phyloP scores from a whole-genome alignment of 225 moss, liverwort and hornwort species.

The Climacium dendroides region DNA sequence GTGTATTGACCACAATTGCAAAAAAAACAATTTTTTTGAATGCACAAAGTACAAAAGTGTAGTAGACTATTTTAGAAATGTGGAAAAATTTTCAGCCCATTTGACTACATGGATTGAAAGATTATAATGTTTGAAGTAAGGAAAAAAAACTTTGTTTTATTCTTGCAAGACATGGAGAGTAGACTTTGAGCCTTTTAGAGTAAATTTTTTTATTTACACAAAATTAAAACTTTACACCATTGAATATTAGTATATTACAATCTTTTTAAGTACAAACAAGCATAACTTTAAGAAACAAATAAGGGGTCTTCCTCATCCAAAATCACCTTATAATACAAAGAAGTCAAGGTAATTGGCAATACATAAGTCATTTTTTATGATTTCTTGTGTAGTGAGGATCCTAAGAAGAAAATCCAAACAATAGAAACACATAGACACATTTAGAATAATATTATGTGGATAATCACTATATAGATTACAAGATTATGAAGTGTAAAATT shows the following conservation, averaged over 20 bases:
- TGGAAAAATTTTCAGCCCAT: not conserved
- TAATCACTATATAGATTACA: not conserved
- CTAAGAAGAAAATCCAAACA: not conserved
- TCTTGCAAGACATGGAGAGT: no score
- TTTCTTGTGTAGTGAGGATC: not conserved
- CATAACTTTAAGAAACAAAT: not conserved
- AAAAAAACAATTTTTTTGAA: not conserved
- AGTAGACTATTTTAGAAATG: not conserved
- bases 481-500: not conserved
- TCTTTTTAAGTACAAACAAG: not conserved
- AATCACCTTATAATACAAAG: not conserved
- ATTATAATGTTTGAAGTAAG: no score
- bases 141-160: no score
- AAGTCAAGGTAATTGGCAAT: fast-evolving
- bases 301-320: no score
- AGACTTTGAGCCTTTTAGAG: no score
- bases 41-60: not conserved
- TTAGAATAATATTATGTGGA: not conserved
- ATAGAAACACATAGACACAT: not conserved
- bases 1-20: no score
- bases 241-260: not conserved
- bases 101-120: fast-evolving
- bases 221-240: not conserved
- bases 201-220: no score
- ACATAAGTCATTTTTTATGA: not conserved